phyloP scores from a whole-genome alignment of 345 rosid genomes.

The Psidium guajava region DNA sequence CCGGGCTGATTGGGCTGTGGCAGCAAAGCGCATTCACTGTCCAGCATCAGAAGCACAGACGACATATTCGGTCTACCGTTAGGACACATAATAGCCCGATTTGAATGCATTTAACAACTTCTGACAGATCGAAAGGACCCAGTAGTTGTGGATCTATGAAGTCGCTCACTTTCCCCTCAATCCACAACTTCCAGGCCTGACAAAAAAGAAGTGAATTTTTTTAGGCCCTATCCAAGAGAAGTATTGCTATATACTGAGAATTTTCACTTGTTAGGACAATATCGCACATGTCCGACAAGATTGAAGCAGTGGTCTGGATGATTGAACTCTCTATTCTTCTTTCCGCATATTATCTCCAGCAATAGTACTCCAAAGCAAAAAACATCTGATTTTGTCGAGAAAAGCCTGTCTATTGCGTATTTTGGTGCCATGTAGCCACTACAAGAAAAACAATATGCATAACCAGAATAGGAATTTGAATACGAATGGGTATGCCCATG shows the following conservation, averaged over 20 bases:
- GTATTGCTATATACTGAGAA: background rate
- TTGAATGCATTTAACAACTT: constrained; percentile 12
- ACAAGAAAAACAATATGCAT: background rate
- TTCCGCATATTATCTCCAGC: background rate
- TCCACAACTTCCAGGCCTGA: constrained; percentile 33
- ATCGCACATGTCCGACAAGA: background rate
- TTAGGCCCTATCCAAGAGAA: background rate
- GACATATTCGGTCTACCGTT: constrained; percentile 21
- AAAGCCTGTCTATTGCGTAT: constrained; percentile 3
- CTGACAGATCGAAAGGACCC: background rate
- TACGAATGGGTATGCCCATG: background rate
- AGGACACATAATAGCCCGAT: constrained; percentile 19
- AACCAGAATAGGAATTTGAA: background rate
- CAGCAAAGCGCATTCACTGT: background rate
- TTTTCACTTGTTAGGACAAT: no score
- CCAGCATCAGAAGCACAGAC: background rate
- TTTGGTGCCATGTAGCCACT: constrained; percentile 11
- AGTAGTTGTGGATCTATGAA: constrained; percentile 11
- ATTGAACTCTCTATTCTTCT: background rate
- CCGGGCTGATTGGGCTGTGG: background rate
- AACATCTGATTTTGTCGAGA: background rate
- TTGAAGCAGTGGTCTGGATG: background rate
- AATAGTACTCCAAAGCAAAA: constrained; percentile 1
- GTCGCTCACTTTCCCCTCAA: constrained; percentile 6
- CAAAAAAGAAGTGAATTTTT: background rate